A percentile compares a stretch with the other conserved stretches of the same genome.
Conservation (phyloP, 306 rosid genomes). For the Pterocarpus macrocarpus region DNA sequence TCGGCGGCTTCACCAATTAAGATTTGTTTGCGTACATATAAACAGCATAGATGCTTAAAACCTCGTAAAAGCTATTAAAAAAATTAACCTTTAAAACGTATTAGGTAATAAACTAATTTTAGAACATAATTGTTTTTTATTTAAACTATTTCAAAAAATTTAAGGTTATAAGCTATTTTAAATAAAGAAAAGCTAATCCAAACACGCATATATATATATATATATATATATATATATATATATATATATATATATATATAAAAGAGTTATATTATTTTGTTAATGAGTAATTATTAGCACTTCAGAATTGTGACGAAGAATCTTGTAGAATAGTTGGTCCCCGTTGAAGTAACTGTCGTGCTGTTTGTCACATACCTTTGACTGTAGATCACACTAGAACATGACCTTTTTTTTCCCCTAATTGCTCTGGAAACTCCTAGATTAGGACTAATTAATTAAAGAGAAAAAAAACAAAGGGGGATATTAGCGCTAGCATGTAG, state of each 20-base stretch:
- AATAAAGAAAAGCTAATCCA: no score
- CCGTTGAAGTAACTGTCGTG: no score
- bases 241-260: no score
- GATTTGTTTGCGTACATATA: background rate
- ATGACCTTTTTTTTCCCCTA: background rate
- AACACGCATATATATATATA: no score
- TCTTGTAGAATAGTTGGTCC: background rate
- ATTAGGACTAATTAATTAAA: background rate
- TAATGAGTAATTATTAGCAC: background rate
- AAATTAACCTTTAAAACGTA: background rate
- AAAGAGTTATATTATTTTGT: no score
- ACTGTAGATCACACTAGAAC: background rate
- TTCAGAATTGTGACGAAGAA: background rate
- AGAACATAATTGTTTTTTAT: no score
- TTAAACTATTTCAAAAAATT: no score
- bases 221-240: no score
- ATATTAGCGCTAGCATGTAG: background rate
- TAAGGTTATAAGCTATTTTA: no score
- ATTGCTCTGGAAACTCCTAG: conserved; percentile 28
- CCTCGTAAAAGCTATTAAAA: background rate
- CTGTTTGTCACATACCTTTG: background rate
- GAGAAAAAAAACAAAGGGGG: background rate
- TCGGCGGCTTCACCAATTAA: background rate
- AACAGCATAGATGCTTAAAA: background rate
- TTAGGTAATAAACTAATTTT: no score